Conservation (phyloP, 148 eudicot species). For the Nepenthes gracilis region DNA sequence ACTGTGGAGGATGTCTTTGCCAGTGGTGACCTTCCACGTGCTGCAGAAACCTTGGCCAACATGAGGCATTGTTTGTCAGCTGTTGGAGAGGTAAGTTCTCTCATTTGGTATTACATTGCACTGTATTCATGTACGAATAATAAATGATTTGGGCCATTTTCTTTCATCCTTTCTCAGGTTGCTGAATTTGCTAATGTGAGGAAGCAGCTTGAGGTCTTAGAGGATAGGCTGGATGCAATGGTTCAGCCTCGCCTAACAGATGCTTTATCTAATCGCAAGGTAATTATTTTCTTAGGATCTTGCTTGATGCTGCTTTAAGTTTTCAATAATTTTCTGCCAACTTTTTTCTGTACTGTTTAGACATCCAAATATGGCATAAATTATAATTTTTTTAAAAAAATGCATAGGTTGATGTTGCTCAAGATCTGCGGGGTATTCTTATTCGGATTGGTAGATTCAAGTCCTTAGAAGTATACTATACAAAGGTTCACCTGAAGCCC, state of each 20-base stretch:
- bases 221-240: slow-evolving; percentile 97
- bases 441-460: slow-evolving; percentile 83
- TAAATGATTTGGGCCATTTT: not conserved
- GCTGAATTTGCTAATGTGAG: slow-evolving; percentile 97
- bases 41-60: slow-evolving; percentile 93
- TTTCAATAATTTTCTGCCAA: not conserved
- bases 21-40: slow-evolving; percentile 94
- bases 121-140: slow-evolving; percentile 1
- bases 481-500: slow-evolving; percentile 76
- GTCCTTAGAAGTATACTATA: slow-evolving; percentile 75
- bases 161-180: slow-evolving; percentile 46
- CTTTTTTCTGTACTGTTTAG: not conserved
- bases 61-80: slow-evolving; percentile 96
- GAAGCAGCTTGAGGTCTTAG: slow-evolving; percentile 95
- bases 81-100: slow-evolving; percentile 71
- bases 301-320: not conserved
- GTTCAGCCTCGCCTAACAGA: slow-evolving; percentile 95
- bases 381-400: slow-evolving; percentile 2
- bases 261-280: slow-evolving; percentile 81
- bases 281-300: slow-evolving; percentile 6
- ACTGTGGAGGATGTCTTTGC: slow-evolving; percentile 98
- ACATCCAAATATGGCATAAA: not conserved
- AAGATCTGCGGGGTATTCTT: slow-evolving; percentile 82
- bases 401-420: slow-evolving; percentile 72
- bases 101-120: not conserved